Conservation (phyloP, 192 early-diverging fungal species). For the Coemansia sp. region DNA sequence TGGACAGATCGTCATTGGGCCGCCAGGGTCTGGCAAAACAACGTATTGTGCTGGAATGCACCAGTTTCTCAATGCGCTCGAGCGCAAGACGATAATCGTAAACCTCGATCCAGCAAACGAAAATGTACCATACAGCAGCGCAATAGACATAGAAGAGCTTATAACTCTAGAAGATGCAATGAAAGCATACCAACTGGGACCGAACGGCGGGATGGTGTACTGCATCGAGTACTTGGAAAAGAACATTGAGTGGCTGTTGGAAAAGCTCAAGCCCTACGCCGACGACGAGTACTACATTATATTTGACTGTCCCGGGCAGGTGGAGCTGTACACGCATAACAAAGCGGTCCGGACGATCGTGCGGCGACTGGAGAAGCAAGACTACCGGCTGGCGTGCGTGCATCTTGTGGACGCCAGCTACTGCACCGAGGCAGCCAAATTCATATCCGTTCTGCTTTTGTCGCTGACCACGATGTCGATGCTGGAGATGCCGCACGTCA, state of each 20-base stretch:
- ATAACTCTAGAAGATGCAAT: slow-evolving; percentile 93
- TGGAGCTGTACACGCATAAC: slow-evolving; percentile 97
- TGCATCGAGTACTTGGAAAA: slow-evolving; percentile 92
- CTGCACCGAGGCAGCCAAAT: slow-evolving; percentile 88
- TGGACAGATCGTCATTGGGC: slow-evolving; percentile 87
- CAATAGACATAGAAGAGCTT: slow-evolving; percentile 81
- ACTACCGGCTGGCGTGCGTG: slow-evolving; percentile 69
- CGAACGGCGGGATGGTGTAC: slow-evolving; percentile 96
- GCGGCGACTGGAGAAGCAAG: slow-evolving; percentile 63
- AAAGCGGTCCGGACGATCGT: slow-evolving; percentile 75
- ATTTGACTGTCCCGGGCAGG: slow-evolving; percentile 97
- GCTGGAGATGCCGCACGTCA: slow-evolving; percentile 93
- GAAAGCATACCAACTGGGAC: slow-evolving; percentile 84
- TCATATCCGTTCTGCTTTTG: slow-evolving; percentile 86
- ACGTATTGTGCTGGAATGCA: slow-evolving; percentile 92
- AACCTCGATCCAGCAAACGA: slow-evolving; percentile 99
- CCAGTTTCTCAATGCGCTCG: slow-evolving; percentile 79
- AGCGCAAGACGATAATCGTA: slow-evolving; percentile 80
- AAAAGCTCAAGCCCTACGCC: slow-evolving; percentile 59
- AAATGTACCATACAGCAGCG: slow-evolving; percentile 75
- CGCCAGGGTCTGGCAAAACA: slow-evolving; percentile 92
- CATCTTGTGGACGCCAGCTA: slow-evolving; percentile 91
- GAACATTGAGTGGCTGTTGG: slow-evolving; percentile 89
- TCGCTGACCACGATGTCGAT: slow-evolving; percentile 92
- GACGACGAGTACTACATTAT: slow-evolving; percentile 77